Percentiles rank a stretch among this genome's conserved stretches.
Evolutionary conservation across 2,329 filamentous ascomycete species (phyloP).

Genomic region (Herpotrichia juniperi): DNA sequence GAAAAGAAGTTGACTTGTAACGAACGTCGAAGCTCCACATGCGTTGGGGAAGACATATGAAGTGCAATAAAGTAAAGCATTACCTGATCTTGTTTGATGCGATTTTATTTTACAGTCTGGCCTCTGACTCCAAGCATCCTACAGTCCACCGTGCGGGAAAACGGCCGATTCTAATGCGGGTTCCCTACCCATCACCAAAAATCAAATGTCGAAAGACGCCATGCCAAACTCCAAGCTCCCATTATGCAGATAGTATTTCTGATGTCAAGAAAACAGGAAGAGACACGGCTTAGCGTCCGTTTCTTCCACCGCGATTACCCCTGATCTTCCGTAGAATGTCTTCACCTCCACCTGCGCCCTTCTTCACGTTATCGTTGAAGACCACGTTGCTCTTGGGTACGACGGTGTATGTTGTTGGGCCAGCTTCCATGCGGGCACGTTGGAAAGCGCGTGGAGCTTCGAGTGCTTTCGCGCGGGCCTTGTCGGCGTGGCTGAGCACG

Average conservation of each 20-base stretch:
- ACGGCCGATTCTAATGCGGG: too few species aligned
- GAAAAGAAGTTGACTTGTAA: too few species aligned
- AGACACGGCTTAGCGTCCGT: slow-evolving; percentile 12
- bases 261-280: not conserved
- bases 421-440: slow-evolving; percentile 64
- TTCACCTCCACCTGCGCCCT: slow-evolving; percentile 26
- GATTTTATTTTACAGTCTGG: too few species aligned
- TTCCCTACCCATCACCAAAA: too few species aligned
- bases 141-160: too few species aligned
- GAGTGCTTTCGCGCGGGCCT: slow-evolving; percentile 54
- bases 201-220: too few species aligned
- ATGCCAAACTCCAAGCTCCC: not conserved
- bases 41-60: too few species aligned
- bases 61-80: too few species aligned
- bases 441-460: slow-evolving; percentile 61
- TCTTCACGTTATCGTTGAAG: slow-evolving; percentile 37
- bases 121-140: too few species aligned
- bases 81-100: too few species aligned
- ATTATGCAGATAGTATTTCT: too few species aligned
- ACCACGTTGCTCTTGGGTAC: slow-evolving; percentile 63
- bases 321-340: slow-evolving; percentile 39
- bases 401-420: slow-evolving; percentile 66
- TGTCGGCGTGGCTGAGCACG: slow-evolving; percentile 40
- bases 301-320: slow-evolving; percentile 23
- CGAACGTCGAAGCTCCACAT: too few species aligned